Evolutionary conservation across 225 moss, liverwort and hornwort species (phyloP).

Genomic region (Thuidium tamariscinum): DNA sequence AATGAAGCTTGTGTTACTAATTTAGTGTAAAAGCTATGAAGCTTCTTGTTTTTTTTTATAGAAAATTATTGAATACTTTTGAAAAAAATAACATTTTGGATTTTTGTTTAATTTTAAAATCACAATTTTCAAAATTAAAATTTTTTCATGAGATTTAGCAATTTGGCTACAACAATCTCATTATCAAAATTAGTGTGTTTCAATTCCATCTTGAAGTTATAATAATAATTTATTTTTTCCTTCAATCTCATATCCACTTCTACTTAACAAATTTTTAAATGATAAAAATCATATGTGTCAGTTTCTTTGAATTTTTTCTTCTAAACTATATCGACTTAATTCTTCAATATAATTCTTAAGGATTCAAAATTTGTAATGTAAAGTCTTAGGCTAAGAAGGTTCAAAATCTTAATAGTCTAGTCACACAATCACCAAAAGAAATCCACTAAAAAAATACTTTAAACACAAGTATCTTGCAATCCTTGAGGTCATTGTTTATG

Average conservation of each 20-base stretch:
- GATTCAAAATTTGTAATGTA: too few species aligned
- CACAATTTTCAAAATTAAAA: not conserved
- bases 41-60: not conserved
- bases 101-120: too few species aligned
- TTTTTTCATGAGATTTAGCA: rapidly evolving
- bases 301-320: not conserved
- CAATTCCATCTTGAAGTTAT: not conserved
- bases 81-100: too few species aligned
- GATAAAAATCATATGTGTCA: not conserved
- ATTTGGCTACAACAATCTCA: not conserved
- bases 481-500: too few species aligned
- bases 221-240: not conserved
- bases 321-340: not conserved
- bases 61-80: rapidly evolving
- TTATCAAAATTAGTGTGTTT: rapidly evolving
- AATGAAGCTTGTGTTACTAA: too few species aligned
- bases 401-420: too few species aligned
- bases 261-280: not conserved
- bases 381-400: too few species aligned
- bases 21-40: too few species aligned
- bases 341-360: not conserved
- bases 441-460: too few species aligned
- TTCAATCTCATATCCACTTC: not conserved
- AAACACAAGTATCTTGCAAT: too few species aligned
- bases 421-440: too few species aligned